Evolutionary conservation across 2,329 filamentous ascomycete genomes (phyloP).

Genomic region (Exophiala phaeomuriformis): DNA sequence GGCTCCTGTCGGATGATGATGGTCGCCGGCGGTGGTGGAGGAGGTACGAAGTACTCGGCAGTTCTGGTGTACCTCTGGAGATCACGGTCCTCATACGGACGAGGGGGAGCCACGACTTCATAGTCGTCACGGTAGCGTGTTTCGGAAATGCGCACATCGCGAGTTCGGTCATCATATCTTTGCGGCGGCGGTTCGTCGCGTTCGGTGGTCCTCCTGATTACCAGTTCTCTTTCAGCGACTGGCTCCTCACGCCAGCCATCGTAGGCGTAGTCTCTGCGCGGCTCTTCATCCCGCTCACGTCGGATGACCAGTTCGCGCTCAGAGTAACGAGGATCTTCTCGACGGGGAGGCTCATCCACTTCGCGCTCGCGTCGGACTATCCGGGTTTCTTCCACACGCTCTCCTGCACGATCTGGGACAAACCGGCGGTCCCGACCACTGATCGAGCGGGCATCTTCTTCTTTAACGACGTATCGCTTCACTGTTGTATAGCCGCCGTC

Average conservation of each 20-base stretch:
- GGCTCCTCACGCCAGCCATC: conserved; percentile 32
- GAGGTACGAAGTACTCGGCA: conserved; percentile 46
- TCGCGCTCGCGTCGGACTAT: conserved; percentile 38
- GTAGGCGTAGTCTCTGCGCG: conserved; percentile 30
- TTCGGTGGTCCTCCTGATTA: conserved; percentile 41
- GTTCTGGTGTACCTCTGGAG: conserved; percentile 48
- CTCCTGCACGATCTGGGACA: conserved; percentile 36
- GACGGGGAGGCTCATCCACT: conserved; percentile 27
- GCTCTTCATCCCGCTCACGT: conserved; percentile 20
- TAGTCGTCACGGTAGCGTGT: conserved; percentile 39
- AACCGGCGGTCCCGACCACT: conserved; percentile 29
- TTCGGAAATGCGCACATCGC: conserved; percentile 38
- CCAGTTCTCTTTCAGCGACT: conserved; percentile 36
- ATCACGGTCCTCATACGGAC: conserved; percentile 36
- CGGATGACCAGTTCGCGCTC: conserved; percentile 24
- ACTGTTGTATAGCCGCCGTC: conserved; percentile 47
- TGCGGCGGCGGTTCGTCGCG: conserved; percentile 45
- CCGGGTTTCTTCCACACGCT: conserved; percentile 39
- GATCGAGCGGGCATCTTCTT: conserved; percentile 38
- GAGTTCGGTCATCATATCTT: conserved; percentile 33
- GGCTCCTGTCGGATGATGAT: conserved; percentile 49
- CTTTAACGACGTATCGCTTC: conserved; percentile 50
- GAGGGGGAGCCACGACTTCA: conserved; percentile 34
- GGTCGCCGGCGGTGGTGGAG: conserved; percentile 39
- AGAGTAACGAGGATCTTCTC: conserved; percentile 21